A percentile compares a stretch with the other conserved stretches of the same genome.
Evolutionary conservation across 208 protist genomes (phyloP).

Genomic region (Trypanosoma platydactyli): DNA sequence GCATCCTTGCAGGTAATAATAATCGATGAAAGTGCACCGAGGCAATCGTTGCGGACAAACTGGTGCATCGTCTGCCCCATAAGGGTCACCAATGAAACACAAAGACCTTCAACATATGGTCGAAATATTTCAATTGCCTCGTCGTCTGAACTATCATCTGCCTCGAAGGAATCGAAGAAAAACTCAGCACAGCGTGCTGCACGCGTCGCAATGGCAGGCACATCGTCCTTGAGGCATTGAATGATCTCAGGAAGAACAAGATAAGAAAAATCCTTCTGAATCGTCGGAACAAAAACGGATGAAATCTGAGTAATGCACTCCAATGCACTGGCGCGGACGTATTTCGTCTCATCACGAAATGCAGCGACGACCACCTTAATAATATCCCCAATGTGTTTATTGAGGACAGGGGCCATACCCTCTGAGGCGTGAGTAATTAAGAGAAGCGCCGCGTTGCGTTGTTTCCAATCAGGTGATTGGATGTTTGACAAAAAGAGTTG

Average conservation of each 20-base stretch:
- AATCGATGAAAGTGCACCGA: constrained; percentile 74
- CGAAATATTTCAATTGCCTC: constrained; percentile 30
- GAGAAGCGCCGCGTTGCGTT: constrained; percentile 69
- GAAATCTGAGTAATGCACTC: constrained; percentile 77
- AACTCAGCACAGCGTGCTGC: constrained; percentile 69
- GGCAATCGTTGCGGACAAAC: constrained; percentile 64
- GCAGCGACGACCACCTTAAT: constrained; percentile 49
- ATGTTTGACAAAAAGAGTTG: constrained; percentile 76
- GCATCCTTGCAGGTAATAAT: constrained; percentile 56
- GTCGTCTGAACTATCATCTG: constrained; percentile 61
- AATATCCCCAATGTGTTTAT: constrained; percentile 56
- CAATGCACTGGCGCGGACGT: constrained; percentile 70
- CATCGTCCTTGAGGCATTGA: constrained; percentile 51
- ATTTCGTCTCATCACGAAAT: constrained; percentile 70
- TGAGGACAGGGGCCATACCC: constrained; percentile 63
- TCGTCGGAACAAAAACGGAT: constrained; percentile 57
- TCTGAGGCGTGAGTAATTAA: constrained; percentile 74
- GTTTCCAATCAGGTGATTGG: constrained; percentile 64
- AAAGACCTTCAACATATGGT: constrained; percentile 65
- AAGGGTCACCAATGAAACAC: constrained; percentile 54
- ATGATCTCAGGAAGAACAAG: constrained; percentile 58
- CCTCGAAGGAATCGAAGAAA: constrained; percentile 68
- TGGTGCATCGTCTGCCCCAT: constrained; percentile 44
- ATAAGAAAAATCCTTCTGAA: constrained; percentile 55
- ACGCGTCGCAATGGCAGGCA: constrained; percentile 65